These are phyloP conservation scores for Fusarium marasasianum DNA, from an alignment of 2,329 filamentous ascomycete genomes.

Conservation along the genomic window DNA sequence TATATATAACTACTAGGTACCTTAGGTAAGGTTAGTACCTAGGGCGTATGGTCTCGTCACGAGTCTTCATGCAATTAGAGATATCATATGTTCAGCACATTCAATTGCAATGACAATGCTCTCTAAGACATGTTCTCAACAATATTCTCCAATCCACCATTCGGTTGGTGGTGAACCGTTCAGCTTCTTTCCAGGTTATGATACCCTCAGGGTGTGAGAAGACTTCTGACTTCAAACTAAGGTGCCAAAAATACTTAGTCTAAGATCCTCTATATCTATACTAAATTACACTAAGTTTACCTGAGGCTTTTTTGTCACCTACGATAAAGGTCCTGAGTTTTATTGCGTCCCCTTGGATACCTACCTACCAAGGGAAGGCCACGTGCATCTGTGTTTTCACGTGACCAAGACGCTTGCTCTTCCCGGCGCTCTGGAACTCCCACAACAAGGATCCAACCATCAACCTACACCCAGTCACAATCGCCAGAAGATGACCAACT, in stretches of 20 bases:
- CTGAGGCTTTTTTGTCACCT: too few relatives aligned
- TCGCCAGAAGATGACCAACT: conserved; percentile 20
- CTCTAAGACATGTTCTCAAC: background rate
- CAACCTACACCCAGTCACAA: conserved; percentile 37
- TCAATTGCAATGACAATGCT: background rate
- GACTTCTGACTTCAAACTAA: too few relatives aligned
- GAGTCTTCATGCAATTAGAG: background rate
- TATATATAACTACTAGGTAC: background rate
- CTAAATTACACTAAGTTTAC: too few relatives aligned
- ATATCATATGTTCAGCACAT: background rate
- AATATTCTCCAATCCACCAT: background rate
- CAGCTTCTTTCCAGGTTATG: background rate
- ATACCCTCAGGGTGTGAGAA: background rate
- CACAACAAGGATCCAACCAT: conserved; percentile 36
- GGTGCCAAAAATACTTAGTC: too few relatives aligned
- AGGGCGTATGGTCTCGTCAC: background rate
- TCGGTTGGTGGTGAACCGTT: background rate
- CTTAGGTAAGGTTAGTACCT: too few relatives aligned
- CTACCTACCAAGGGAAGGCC: background rate
- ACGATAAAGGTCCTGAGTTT: too few relatives aligned
- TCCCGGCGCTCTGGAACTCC: conserved; percentile 24
- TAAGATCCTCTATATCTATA: too few relatives aligned
- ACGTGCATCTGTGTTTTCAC: conserved; percentile 20
- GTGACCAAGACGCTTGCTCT: conserved; percentile 29
- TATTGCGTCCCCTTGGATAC: too few relatives aligned